Evolutionary conservation across 345 rosid genomes (phyloP), one percentile per base, ranked within the genome.

Genomic region (Stellera chamaejasme): DNA sequence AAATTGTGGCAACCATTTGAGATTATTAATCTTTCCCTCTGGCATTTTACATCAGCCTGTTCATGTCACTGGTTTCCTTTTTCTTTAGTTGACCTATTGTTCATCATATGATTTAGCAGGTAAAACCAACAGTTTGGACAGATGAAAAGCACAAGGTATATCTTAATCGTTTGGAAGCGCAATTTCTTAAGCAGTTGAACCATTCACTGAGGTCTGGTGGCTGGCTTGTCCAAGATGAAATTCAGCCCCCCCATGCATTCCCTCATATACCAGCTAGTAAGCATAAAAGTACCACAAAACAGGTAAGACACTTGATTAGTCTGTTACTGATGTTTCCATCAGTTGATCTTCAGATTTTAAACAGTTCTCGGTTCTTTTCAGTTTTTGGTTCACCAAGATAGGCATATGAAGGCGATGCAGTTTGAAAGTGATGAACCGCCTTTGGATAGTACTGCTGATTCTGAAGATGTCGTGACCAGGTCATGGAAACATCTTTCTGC

Each of bases 141-240:
- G 68, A 83, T 65, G 85, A 83, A 79, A 83, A 70, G 65, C 95
- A 86, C 72, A 63, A 56, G 41, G 52, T 66, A 12, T 86, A 80
- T 64, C 75, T 86, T 44, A 58, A 66, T 65, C 62, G 56, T 23
- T 60, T 86, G 48, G 95, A 86, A 73, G 74, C 60, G 54, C 79
- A 87, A 4, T 83, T 86, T 67, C 74, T 86, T 49, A 70, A 61
- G 62, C 83, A 86, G 61, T 43, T 86, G 68, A 69, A 70, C 43
- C 67, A 66, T 8, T 64, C 75, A 6, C 52, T 59, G 26, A 66
- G 69, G n/a, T 57, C 55, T 42, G 63, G 52, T 32, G 59, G 65
- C 46, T 16, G 52, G 52, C 14, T 45, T 50, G 45, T 48, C 41
- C 68, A 9, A 23, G 55, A 68, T 56, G 66, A 48, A 41, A 41